Percentiles rank a stretch among this genome's conserved stretches.
phyloP scores from a whole-genome alignment of 176 grass and related monocot species.

The Cenchrus fungigraminus region DNA sequence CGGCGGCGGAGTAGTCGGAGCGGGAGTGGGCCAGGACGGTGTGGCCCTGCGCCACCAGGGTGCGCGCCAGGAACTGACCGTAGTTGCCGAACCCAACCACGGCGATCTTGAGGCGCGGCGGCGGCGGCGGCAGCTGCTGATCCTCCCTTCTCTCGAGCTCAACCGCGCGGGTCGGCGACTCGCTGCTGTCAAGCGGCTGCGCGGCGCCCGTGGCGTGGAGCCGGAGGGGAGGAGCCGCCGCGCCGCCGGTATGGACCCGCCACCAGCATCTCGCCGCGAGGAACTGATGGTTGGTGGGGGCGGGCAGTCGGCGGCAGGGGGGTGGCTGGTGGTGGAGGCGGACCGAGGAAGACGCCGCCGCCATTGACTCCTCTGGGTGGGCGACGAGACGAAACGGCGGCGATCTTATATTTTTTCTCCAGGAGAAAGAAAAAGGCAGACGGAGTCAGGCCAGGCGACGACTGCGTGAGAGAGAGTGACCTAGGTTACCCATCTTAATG shows the following conservation, averaged over 20 bases:
- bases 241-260: neutral
- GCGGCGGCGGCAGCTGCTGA: neutral
- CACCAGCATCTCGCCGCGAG: neutral
- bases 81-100: constrained; percentile 86
- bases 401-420: neutral
- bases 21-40: constrained; percentile 76
- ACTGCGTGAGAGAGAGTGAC: neutral
- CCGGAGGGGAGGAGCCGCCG: constrained; percentile 29
- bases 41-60: constrained; percentile 70
- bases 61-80: constrained; percentile 69
- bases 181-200: neutral
- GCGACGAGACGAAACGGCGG: neutral
- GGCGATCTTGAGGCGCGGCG: constrained; percentile 65
- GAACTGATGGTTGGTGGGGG: neutral
- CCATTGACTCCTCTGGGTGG: constrained; percentile 6
- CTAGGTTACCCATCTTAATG: neutral
- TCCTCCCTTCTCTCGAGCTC: neutral
- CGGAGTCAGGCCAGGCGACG: too few relatives aligned
- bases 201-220: constrained; percentile 44
- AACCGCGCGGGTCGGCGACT: constrained; percentile 11
- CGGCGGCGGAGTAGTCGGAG: constrained; percentile 69
- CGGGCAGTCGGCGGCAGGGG: neutral
- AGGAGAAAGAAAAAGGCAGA: neutral
- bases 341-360: constrained; percentile 14
- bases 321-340: constrained; percentile 13